Conservation (phyloP, 768 basidiomycete species). For the Tricholoma bakamatsutake region DNA sequence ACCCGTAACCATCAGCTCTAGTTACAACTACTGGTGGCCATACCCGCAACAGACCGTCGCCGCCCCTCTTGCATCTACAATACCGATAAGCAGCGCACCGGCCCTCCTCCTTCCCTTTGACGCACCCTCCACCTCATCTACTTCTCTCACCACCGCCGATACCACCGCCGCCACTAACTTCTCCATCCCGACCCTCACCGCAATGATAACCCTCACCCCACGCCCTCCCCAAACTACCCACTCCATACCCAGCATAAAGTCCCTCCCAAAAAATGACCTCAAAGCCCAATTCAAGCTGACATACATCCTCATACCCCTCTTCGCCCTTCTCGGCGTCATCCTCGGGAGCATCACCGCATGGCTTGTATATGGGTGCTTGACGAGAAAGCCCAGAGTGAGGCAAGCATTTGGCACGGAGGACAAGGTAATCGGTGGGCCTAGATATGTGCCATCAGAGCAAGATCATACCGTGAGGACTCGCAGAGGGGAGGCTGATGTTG, state of each 20-base stretch:
- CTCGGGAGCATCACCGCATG: slow-evolving; percentile 26
- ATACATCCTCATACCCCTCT: slow-evolving; percentile 25
- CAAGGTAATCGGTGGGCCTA: slow-evolving; percentile 13
- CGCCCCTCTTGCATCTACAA: background rate
- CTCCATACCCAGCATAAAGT: background rate
- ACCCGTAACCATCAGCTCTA: background rate
- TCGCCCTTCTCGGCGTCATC: slow-evolving; percentile 25
- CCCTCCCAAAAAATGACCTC: slow-evolving; percentile 1
- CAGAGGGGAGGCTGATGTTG: background rate
- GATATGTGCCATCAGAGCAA: slow-evolving; percentile 17
- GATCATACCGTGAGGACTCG: background rate
- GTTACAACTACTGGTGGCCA: slow-evolving; percentile 2
- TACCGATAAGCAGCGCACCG: background rate
- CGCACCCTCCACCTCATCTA: background rate
- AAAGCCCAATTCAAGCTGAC: slow-evolving; percentile 8
- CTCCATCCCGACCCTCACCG: slow-evolving; percentile 4
- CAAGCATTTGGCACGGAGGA: background rate
- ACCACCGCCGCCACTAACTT: slow-evolving; percentile 7
- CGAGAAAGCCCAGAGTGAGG: slow-evolving; percentile 15
- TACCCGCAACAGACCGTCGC: background rate
- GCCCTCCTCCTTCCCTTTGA: background rate
- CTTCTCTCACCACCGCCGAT: background rate
- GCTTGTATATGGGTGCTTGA: slow-evolving; percentile 31
- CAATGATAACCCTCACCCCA: slow-evolving; percentile 11
- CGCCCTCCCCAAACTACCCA: slow-evolving; percentile 5